phyloP scores from a whole-genome alignment of 176 grass and related monocot species.

The Coix lacrymajobi region DNA sequence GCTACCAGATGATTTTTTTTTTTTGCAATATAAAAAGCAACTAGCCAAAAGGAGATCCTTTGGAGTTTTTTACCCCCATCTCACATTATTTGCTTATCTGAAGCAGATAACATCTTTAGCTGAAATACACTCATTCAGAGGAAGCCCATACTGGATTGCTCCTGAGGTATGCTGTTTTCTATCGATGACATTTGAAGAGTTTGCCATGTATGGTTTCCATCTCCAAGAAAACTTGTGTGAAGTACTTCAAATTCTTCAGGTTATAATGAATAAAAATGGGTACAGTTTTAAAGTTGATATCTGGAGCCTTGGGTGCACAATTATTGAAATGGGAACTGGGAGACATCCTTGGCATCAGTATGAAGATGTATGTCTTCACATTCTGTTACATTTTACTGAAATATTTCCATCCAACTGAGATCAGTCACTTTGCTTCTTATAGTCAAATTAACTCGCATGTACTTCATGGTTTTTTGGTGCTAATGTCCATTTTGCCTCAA shows the following conservation, averaged over 20 bases:
- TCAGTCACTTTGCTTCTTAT: not conserved
- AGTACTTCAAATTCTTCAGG: conserved; percentile 42
- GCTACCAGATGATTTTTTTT: not conserved
- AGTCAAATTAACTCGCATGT: not conserved
- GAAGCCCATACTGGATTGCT: conserved; percentile 99
- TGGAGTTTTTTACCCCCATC: not conserved
- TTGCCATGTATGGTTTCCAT: not conserved
- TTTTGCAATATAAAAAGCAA: not conserved
- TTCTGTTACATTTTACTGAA: not conserved
- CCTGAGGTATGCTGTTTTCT: conserved; percentile 61
- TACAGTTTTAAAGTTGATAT: conserved; percentile 90
- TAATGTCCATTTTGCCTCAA: conserved; percentile 1
- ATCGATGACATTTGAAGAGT: not conserved
- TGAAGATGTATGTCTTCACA: conserved; percentile 44
- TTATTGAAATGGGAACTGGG: conserved; percentile 96
- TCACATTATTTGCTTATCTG: conserved; percentile 35
- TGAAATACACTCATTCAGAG: conserved; percentile 87
- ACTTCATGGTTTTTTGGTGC: not conserved
- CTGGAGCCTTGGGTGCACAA: conserved; percentile 95
- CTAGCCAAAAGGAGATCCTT: not conserved
- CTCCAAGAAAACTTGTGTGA: conserved; percentile 15
- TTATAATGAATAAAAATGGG: conserved; percentile 86
- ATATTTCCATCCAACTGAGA: conserved; percentile 35
- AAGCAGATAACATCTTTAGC: conserved; percentile 87
- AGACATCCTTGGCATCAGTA: conserved; percentile 89